A percentile compares a stretch with the other conserved stretches of the same genome.
phyloP scores from a whole-genome alignment of 192 early-diverging fungal genomes.

The Podila horticola region DNA sequence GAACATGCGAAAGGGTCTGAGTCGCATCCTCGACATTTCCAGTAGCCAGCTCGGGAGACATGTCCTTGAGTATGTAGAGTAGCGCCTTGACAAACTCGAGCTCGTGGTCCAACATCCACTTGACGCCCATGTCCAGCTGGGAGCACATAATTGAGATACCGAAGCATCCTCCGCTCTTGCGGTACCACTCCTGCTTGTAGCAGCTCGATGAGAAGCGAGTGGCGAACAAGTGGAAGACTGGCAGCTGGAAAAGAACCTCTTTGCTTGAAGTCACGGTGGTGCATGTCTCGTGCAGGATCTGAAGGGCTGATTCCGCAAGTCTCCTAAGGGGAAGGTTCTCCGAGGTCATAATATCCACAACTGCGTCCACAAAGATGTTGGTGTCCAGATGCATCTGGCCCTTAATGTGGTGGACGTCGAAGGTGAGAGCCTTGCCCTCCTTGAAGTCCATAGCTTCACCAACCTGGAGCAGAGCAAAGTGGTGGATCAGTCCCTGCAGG shows the following conservation, averaged over 20 bases:
- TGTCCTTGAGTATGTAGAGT: constrained; percentile 95
- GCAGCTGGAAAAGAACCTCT: constrained; percentile 69
- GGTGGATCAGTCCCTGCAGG: constrained; percentile 72
- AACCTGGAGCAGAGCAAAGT: constrained; percentile 81
- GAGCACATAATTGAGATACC: constrained; percentile 89
- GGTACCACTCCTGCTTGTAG: constrained; percentile 88
- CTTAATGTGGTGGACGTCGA: constrained; percentile 61
- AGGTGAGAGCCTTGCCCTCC: constrained; percentile 56
- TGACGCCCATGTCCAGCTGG: constrained; percentile 83
- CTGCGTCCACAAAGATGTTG: constrained; percentile 80
- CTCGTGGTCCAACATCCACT: constrained; percentile 95
- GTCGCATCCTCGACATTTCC: constrained; percentile 79
- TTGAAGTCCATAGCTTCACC: constrained; percentile 72
- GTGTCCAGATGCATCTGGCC: constrained; percentile 63
- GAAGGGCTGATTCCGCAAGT: constrained; percentile 74
- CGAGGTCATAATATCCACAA: constrained; percentile 82
- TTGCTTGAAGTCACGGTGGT: constrained; percentile 65
- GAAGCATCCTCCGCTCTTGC: constrained; percentile 89
- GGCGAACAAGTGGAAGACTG: constrained; percentile 83
- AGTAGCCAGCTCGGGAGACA: constrained; percentile 79
- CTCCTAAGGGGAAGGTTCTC: constrained; percentile 67
- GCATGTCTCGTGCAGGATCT: constrained; percentile 70
- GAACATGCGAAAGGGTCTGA: constrained; percentile 75
- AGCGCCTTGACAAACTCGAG: constrained; percentile 94
- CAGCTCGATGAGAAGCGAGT: constrained; percentile 90